Evolutionary conservation across 1,284 basidiomycete genomes (phyloP), one percentile per base, ranked within the genome.

Genomic region (Trametes hirsuta): DNA sequence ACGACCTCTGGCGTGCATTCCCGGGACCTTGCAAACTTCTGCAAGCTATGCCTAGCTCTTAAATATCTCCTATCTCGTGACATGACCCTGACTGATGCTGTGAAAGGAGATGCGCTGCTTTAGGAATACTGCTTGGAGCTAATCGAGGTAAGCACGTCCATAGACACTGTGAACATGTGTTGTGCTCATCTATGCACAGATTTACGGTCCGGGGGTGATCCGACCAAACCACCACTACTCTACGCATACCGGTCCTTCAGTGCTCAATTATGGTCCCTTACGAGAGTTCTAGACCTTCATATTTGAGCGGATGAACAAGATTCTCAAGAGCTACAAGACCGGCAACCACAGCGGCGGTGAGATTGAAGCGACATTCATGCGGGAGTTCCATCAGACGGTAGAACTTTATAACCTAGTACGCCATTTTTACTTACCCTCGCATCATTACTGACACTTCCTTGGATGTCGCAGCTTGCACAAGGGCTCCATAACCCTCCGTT

Each of bases 211-310:
- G 0, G 58, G 47, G 1, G 58, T 66, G 2, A 66, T 75, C 24
- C 63, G 66, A 39, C 74, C 73, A 12, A 75, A 73, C 47, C 69
- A 75, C 45, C 75, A 75, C 53, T 76, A 72, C 30, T 66, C 71
- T 0, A 73, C 66, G 0, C 71, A 76, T 51, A 68, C 66, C 3
- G 42, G 55, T 0, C 60, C 67, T 2, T 71, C 51, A 44, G 55
- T 73, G 2, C 63, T 61, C 0, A 66, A 74, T 48, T 76, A 68
- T 56, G 75, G 76, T 0, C 76, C 76, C 0, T 40, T 78, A 0
- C 69, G 71, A 18, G 71, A 63, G 6, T 77, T 76, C 51, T 77
- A 76, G 76, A 76, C 69, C 0, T 77, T 77, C 46, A 52, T 77
- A 1, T 76, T 76, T 56, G 76, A 77, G 51, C 66, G 71, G 0